Evolutionary conservation across 2,329 filamentous ascomycete species (phyloP).

Genomic region (Penicillium sp.): DNA sequence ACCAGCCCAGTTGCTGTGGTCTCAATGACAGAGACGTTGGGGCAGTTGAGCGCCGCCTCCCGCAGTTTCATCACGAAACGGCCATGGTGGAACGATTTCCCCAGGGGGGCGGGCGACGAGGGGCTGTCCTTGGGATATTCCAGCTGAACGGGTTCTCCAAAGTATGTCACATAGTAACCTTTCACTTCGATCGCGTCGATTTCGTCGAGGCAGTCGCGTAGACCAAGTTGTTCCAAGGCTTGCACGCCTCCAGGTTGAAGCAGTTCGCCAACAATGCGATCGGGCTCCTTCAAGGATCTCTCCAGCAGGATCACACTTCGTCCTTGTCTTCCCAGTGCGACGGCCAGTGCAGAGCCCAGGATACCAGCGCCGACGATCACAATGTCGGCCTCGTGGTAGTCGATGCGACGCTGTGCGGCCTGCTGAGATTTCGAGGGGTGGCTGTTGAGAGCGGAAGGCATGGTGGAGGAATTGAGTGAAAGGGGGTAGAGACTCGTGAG

Average conservation of each 20-base stretch:
- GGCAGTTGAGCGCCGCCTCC: constrained; percentile 70
- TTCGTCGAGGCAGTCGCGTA: constrained; percentile 79
- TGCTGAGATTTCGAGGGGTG: constrained; percentile 27
- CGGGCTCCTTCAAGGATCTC: constrained; percentile 84
- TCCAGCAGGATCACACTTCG: constrained; percentile 90
- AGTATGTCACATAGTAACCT: constrained; percentile 87
- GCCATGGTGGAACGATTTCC: constrained; percentile 89
- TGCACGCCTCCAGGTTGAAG: constrained; percentile 89
- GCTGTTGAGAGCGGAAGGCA: constrained; percentile 31
- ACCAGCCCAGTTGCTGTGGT: constrained; percentile 81
- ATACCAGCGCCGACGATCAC: constrained; percentile 92
- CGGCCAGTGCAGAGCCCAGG: constrained; percentile 84
- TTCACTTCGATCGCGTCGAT: constrained; percentile 84
- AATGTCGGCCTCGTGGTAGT: constrained; percentile 73
- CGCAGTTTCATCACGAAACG: constrained; percentile 86
- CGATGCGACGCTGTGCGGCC: constrained; percentile 52
- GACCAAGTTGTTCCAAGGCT: constrained; percentile 77
- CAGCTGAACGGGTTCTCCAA: constrained; percentile 73
- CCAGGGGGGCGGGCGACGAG: constrained; percentile 63
- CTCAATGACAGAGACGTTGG: constrained; percentile 89
- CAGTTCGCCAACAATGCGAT: constrained; percentile 94
- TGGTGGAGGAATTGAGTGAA: constrained; percentile 29
- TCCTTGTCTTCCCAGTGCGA: constrained; percentile 83
- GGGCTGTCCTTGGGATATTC: constrained; percentile 71
- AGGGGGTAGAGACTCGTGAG: constrained; percentile 8